Evolutionary conservation across 2,329 filamentous ascomycete genomes (phyloP).

Genomic region (Cryphonectria parasitica): DNA sequence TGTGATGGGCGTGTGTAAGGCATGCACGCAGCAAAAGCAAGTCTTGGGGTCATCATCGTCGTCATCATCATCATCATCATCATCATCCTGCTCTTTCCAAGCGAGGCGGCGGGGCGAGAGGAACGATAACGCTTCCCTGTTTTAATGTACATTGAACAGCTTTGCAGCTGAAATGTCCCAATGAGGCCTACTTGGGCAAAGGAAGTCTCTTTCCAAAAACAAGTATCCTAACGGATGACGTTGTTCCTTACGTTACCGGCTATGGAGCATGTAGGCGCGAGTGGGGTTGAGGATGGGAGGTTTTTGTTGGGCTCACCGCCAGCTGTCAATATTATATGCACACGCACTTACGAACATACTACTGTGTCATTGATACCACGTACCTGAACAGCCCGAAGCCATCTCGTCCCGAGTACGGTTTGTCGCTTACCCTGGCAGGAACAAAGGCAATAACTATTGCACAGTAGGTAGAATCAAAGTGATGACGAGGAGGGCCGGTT

Average conservation of each 20-base stretch:
- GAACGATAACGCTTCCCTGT: not conserved
- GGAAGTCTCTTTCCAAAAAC: not conserved
- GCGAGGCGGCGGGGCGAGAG: not conserved
- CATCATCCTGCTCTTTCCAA: not conserved
- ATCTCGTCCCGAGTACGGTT: not conserved
- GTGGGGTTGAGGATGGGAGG: not conserved
- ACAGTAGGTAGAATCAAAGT: constrained; percentile 17
- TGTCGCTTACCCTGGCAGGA: not conserved
- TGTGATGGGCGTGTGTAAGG: not conserved
- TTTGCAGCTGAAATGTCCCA: not conserved
- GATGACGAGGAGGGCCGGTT: not conserved
- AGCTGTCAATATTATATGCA: not conserved
- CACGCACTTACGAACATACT: not conserved
- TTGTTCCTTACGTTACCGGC: not conserved
- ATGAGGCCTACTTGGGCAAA: constrained; percentile 13
- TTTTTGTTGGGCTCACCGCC: not conserved
- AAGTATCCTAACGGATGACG: constrained; percentile 1
- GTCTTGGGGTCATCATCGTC: not conserved
- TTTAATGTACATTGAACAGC: not conserved
- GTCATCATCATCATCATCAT: too few relatives aligned
- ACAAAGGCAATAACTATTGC: constrained; percentile 13
- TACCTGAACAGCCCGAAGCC: not conserved
- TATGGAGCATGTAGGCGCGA: not conserved
- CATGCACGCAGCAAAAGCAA: not conserved
- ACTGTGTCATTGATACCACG: not conserved